Evolutionary conservation across 2,329 filamentous ascomycete genomes (phyloP).

Genomic region (Cytospora mali): DNA sequence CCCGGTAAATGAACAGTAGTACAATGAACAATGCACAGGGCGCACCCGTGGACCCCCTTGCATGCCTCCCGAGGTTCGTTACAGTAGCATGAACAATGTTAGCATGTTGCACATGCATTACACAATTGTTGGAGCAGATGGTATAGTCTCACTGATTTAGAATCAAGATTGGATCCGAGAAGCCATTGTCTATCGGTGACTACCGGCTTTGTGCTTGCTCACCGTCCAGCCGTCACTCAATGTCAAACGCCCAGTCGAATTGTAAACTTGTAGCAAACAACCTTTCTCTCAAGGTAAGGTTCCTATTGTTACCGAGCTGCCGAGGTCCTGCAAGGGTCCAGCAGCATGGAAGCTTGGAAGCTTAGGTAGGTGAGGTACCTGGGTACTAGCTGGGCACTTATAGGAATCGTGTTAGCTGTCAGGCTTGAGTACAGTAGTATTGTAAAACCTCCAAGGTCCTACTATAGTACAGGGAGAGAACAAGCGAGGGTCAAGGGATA

Average conservation of each 20-base stretch:
- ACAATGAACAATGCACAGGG: neutral
- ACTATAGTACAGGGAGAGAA: neutral
- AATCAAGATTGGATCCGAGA: neutral
- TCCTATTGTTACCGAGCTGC: no score
- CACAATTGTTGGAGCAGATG: neutral
- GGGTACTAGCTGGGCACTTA: neutral
- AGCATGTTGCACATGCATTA: neutral
- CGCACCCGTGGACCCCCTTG: neutral
- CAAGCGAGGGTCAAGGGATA: slow-evolving; percentile 12
- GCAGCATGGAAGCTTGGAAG: no score
- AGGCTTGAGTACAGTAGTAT: no score
- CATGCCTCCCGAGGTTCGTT: neutral
- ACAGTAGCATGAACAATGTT: neutral
- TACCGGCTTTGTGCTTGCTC: neutral
- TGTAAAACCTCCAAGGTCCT: neutral
- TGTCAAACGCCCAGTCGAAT: no score
- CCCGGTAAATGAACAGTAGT: neutral
- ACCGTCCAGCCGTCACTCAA: neutral
- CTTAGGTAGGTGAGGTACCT: neutral
- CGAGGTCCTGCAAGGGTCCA: no score
- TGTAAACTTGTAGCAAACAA: no score
- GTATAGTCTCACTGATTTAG: neutral
- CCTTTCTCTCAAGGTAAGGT: no score
- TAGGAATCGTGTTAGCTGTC: no score
- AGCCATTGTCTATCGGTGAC: neutral